phyloP scores from a whole-genome alignment of 208 protist genomes.

The Crithidia brevicula region DNA sequence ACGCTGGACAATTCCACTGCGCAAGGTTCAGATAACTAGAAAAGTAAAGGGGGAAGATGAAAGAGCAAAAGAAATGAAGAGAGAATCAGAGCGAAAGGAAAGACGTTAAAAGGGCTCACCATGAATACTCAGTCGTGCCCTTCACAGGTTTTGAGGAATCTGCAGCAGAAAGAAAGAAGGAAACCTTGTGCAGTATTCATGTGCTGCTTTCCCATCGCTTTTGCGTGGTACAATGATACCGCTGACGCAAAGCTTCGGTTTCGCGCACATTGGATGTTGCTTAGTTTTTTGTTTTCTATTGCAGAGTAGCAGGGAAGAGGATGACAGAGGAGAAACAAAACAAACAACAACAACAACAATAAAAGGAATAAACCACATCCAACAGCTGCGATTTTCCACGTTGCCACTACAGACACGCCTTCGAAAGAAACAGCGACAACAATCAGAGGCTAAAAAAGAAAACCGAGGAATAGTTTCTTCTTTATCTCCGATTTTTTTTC shows the following conservation, averaged over 20 bases:
- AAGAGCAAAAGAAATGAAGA: conserved; percentile 9
- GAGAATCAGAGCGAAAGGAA: conserved; percentile 8
- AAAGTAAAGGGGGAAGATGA: conserved; percentile 4
- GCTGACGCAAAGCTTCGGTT: no score
- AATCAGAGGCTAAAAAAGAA: conserved; percentile 17
- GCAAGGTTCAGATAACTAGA: background rate
- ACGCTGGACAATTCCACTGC: no score
- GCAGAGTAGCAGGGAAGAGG: no score
- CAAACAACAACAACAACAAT: background rate
- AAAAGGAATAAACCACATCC: no score
- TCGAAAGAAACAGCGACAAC: conserved; percentile 11
- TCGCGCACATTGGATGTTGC: no score
- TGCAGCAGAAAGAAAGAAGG: conserved; percentile 2
- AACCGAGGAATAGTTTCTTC: background rate
- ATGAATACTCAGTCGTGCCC: no score
- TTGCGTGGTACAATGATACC: background rate
- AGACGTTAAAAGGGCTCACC: background rate
- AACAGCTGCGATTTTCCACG: no score
- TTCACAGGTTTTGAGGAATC: background rate
- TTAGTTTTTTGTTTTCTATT: no score
- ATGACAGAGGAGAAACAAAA: background rate
- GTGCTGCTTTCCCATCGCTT: no score
- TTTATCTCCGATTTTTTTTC: background rate
- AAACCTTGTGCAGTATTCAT: no score
- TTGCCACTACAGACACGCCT: background rate